Conservation (phyloP, 2,329 filamentous ascomycete species). For the Fusarium sp. region DNA sequence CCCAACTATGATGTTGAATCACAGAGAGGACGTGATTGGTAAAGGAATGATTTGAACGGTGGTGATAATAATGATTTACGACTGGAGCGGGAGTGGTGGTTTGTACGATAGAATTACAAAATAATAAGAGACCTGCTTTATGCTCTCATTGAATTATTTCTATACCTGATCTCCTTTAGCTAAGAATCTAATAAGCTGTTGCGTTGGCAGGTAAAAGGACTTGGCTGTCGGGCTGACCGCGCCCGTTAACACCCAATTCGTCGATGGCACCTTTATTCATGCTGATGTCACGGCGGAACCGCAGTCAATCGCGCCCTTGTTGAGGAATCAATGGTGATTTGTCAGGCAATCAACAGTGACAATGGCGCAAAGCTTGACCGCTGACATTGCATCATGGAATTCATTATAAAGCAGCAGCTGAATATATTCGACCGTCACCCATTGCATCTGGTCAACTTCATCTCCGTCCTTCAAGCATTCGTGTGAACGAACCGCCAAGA, state of each 20-base stretch:
- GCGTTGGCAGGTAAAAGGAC: no score
- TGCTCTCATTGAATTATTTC: no score
- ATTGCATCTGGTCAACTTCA: not conserved
- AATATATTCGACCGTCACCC: constrained; percentile 3
- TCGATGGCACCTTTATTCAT: constrained; percentile 9
- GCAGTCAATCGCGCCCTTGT: constrained; percentile 32
- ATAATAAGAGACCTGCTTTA: no score
- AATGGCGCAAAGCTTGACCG: not conserved
- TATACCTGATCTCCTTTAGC: no score
- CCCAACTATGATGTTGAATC: constrained; percentile 53
- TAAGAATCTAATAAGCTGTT: no score
- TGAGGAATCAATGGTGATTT: constrained; percentile 25
- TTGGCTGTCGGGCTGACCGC: no score
- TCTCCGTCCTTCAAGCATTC: not conserved
- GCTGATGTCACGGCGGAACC: constrained; percentile 13
- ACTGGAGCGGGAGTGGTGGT: constrained; percentile 10
- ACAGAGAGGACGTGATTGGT: constrained; percentile 47
- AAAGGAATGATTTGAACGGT: constrained; percentile 8
- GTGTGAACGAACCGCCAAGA: constrained; percentile 19
- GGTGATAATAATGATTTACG: constrained; percentile 31
- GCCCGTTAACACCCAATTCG: not conserved
- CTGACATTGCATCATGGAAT: constrained; percentile 14
- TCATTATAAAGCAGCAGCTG: not conserved
- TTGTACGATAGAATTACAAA: not conserved
- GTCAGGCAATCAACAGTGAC: constrained; percentile 9